These are phyloP conservation scores for Leucoagaricus sp. DNA, from an alignment of 1,284 basidiomycete species.

Conservation along the genomic window DNA sequence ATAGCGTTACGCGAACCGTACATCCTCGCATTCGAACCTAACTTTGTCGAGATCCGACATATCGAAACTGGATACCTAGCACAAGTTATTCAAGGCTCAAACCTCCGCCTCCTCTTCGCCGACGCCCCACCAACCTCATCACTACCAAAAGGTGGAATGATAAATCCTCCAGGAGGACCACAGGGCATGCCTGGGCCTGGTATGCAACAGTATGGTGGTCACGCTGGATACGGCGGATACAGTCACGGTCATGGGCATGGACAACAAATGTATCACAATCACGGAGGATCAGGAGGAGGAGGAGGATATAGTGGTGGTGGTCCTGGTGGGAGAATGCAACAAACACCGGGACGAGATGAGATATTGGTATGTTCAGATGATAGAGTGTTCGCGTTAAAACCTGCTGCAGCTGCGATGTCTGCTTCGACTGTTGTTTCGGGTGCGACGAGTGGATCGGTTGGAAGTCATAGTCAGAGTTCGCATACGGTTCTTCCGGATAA, in stretches of 20 bases:
- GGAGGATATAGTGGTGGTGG: not conserved
- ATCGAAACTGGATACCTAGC: constrained; percentile 92
- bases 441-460: not conserved
- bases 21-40: constrained; percentile 95
- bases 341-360: constrained; percentile 62
- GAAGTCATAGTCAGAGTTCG: constrained; percentile 6
- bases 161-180: constrained; percentile 15
- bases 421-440: not conserved
- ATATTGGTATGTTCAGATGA: constrained; percentile 82
- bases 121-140: constrained; percentile 89
- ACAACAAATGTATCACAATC: not conserved
- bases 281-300: no score
- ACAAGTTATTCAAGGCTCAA: constrained; percentile 94
- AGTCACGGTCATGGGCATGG: constrained; percentile 1
- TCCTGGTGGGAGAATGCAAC: constrained; percentile 28
- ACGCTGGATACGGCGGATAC: constrained; percentile 30
- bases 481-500: constrained; percentile 12
- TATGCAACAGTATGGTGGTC: constrained; percentile 24
- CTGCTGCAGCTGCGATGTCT: constrained; percentile 31
- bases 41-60: constrained; percentile 96
- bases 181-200: not conserved
- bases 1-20: constrained; percentile 97
- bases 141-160: constrained; percentile 39
- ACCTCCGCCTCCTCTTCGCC: constrained; percentile 88
- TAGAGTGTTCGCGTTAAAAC: constrained; percentile 68